Evolutionary conservation across 208 protist genomes (phyloP).

Genomic region (Leishmania amazonensis): DNA sequence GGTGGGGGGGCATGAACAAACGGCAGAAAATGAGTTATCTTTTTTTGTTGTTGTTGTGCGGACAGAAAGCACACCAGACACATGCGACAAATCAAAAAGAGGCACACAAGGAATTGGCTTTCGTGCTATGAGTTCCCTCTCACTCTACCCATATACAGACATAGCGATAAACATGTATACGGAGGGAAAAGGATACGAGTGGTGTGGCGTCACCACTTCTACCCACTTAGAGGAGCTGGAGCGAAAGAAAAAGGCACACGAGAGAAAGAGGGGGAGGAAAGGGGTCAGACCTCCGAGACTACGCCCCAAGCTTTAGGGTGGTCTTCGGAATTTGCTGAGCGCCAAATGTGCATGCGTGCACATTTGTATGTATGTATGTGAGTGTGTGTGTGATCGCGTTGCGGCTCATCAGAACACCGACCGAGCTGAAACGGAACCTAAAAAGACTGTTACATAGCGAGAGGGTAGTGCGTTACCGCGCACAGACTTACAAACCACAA

Average conservation of each 20-base stretch:
- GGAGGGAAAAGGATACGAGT: not conserved
- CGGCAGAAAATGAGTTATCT: too few relatives aligned
- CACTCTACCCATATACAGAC: too few relatives aligned
- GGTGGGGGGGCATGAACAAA: rapidly evolving
- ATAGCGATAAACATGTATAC: not conserved
- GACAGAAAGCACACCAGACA: not conserved
- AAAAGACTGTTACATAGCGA: too few relatives aligned
- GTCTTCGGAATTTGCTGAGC: not conserved
- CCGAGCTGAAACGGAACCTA: not conserved
- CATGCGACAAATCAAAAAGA: not conserved
- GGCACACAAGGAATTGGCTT: too few relatives aligned
- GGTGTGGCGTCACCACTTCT: too few relatives aligned
- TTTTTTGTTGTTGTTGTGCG: too few relatives aligned
- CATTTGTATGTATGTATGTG: not conserved
- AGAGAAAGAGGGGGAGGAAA: not conserved
- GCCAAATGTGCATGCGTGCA: not conserved
- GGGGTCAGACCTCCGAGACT: too few relatives aligned
- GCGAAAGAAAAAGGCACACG: not conserved
- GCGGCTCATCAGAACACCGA: not conserved
- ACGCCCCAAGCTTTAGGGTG: too few relatives aligned
- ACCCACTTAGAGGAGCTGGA: not conserved
- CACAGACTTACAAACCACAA: not conserved
- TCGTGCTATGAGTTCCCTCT: not conserved
- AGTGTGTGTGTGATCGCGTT: not conserved
- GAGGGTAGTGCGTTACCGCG: not conserved